Evolutionary conservation across 129 eudicot genomes (phyloP).

Genomic region (Lonicera japonica): DNA sequence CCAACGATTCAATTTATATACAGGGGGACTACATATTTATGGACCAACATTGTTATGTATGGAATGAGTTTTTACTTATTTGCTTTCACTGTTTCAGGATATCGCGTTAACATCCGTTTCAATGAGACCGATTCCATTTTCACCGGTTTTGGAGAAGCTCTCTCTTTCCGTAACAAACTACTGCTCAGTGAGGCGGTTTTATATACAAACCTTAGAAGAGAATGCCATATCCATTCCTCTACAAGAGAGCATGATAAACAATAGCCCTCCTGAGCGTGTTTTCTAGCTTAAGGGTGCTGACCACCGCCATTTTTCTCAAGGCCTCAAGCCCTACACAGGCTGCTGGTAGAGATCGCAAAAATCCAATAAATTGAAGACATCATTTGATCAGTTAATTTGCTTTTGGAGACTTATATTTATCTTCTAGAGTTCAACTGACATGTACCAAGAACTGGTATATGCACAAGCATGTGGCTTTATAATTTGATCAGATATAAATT

Average conservation of each 20-base stretch:
- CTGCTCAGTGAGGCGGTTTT: conserved; percentile 81
- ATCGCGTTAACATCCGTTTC: conserved; percentile 89
- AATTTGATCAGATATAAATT: neutral
- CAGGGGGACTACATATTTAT: too few relatives aligned
- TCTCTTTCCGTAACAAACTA: conserved; percentile 61
- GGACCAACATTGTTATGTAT: too few relatives aligned
- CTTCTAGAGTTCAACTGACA: neutral
- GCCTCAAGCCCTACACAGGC: conserved; percentile 84
- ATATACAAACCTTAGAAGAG: conserved; percentile 77
- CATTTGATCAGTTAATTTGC: too few relatives aligned
- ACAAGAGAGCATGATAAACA: conserved; percentile 63
- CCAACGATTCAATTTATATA: too few relatives aligned
- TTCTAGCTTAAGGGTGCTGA: conserved; percentile 83
- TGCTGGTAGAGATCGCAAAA: conserved; percentile 72
- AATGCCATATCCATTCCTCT: conserved; percentile 61
- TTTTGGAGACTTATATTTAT: too few relatives aligned
- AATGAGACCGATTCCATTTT: conserved; percentile 89
- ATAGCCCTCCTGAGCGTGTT: conserved; percentile 72
- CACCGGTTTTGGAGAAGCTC: conserved; percentile 84
- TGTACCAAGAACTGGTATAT: neutral
- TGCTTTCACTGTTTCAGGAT: conserved; percentile 43
- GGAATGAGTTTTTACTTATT: too few relatives aligned
- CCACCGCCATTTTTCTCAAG: conserved; percentile 95
- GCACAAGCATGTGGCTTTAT: neutral
- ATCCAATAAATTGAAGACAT: conserved; percentile 23